A percentile compares a stretch with the other conserved stretches of the same genome.
Evolutionary conservation across 2,329 filamentous ascomycete species (phyloP).

Genomic region (Aspergillus ruber): DNA sequence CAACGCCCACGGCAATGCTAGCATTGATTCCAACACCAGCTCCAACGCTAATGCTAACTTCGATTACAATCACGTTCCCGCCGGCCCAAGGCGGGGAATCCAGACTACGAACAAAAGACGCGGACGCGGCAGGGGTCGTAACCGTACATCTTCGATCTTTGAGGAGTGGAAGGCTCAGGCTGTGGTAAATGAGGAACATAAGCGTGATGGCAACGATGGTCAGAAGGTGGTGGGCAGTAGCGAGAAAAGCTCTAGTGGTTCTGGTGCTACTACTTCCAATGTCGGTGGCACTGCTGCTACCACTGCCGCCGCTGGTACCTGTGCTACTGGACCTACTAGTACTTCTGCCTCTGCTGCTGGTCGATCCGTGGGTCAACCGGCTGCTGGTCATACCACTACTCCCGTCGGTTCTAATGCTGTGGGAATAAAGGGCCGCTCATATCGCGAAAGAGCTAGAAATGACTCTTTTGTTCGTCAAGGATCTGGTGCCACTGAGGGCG

Average conservation of each 20-base stretch:
- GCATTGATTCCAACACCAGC: neutral
- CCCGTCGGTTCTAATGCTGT: neutral
- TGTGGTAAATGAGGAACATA: neutral
- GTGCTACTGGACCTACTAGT: neutral
- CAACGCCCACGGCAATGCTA: too few relatives aligned
- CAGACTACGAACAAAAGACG: neutral
- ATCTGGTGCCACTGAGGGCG: neutral
- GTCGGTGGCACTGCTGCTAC: neutral
- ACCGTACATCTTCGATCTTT: conserved; percentile 8
- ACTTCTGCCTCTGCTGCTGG: neutral
- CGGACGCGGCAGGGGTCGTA: neutral
- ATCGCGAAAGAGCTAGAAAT: neutral
- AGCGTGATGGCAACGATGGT: neutral
- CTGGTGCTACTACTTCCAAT: neutral
- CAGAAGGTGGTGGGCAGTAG: neutral
- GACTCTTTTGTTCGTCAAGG: neutral
- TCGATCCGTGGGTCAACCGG: neutral
- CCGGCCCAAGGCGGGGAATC: neutral
- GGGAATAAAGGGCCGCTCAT: neutral
- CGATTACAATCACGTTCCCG: too few relatives aligned
- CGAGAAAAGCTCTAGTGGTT: neutral
- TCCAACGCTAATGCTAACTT: neutral
- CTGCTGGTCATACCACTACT: neutral
- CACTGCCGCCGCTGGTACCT: neutral
- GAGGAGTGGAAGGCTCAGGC: conserved; percentile 15